Conservation (phyloP, 345 rosid species). For the Eucalyptus marginata region DNA sequence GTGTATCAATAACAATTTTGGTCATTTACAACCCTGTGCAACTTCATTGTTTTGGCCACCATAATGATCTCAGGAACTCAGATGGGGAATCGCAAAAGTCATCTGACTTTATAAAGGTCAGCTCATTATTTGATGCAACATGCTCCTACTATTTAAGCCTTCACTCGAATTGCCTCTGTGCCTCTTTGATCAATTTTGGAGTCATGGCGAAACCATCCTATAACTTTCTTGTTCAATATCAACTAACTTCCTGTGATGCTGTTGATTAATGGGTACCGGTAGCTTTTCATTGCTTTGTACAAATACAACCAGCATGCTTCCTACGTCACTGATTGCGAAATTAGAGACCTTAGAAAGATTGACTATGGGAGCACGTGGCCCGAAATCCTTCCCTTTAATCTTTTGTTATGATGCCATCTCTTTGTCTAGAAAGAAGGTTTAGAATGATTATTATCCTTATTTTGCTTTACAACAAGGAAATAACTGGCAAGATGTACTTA, state of each 20-base stretch:
- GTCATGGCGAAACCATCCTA: not conserved
- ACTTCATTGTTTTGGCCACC: not conserved
- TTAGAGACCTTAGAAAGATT: not conserved
- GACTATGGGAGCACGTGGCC: not conserved
- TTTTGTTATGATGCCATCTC: not conserved
- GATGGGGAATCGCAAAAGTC: slow-evolving; percentile 26
- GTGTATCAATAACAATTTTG: not conserved
- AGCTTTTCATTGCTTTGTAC: not conserved
- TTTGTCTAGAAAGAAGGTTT: not conserved
- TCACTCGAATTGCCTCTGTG: not conserved
- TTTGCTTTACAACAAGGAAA: not conserved
- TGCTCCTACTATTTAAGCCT: not conserved
- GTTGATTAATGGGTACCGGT: not conserved
- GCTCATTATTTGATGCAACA: not conserved
- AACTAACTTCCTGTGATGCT: not conserved
- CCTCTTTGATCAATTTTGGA: not conserved
- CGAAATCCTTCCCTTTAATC: not conserved
- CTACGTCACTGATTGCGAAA: not conserved
- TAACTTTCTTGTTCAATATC: not conserved
- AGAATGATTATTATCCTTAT: not conserved
- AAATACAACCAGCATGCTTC: not conserved
- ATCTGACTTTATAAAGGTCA: slow-evolving; percentile 54
- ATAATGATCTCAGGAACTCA: slow-evolving; percentile 39
- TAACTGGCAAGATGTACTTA: not conserved
- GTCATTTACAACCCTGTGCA: not conserved